Conservation (phyloP, 352 stramenopile species). For the Phytophthora lateralis region DNA sequence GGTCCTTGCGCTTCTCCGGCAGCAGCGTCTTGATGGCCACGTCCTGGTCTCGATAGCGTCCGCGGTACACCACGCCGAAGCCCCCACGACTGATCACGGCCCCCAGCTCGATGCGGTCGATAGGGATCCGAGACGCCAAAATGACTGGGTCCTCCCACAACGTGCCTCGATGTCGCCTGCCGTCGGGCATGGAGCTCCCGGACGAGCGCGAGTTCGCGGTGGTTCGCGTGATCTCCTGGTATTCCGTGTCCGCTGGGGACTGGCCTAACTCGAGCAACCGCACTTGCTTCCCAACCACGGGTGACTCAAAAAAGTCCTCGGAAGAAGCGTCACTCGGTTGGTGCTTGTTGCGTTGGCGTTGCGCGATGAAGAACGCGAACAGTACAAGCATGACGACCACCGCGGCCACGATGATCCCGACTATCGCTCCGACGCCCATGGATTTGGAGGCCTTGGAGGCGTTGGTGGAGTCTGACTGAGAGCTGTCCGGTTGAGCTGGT, state of each 20-base stretch:
- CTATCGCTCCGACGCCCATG: constrained; percentile 15
- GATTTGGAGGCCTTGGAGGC: constrained; percentile 16
- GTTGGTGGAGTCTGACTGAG: constrained; percentile 16
- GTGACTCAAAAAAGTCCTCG: constrained; percentile 19
- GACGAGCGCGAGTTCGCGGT: constrained; percentile 26
- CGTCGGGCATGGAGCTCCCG: constrained; percentile 5
- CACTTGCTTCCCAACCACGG: constrained; percentile 15
- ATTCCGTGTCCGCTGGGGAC: constrained; percentile 20
- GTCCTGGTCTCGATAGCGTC: constrained; percentile 38
- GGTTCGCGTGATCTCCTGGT: constrained; percentile 22
- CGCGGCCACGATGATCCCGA: constrained; percentile 28
- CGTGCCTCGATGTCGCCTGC: constrained; percentile 11
- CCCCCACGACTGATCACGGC: constrained; percentile 37
- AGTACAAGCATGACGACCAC: constrained; percentile 33
- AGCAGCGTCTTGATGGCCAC: constrained; percentile 51
- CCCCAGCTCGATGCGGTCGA: constrained; percentile 41
- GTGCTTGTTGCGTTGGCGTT: constrained; percentile 23
- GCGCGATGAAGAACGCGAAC: constrained; percentile 32
- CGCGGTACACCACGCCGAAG: constrained; percentile 45
- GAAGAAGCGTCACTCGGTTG: constrained; percentile 13
- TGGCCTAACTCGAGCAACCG: constrained; percentile 11
- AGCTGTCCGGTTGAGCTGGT: constrained; percentile 8
- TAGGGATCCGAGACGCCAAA: constrained; percentile 40
- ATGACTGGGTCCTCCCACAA: constrained; percentile 47
- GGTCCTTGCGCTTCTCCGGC: constrained; percentile 42